A percentile compares a stretch with the other conserved stretches of the same genome.
These are phyloP conservation scores for Arthrinium phaeospermum DNA, from an alignment of 2,329 filamentous ascomycete genomes.

Conservation along the genomic window DNA sequence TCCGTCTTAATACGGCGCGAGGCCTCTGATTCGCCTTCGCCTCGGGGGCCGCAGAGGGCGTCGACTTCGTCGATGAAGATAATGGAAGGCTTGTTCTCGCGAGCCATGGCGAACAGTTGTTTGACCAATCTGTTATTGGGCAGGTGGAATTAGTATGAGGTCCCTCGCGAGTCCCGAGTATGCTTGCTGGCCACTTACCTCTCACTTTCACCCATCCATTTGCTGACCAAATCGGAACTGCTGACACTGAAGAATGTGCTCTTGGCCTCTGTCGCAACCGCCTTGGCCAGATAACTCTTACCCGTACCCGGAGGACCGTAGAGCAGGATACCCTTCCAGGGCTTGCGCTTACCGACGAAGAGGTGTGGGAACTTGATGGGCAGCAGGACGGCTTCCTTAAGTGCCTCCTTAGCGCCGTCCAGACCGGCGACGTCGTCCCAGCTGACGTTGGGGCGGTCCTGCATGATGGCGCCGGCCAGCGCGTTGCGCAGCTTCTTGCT, in stretches of 20 bases:
- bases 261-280: slow-evolving; percentile 96
- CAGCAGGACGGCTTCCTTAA: slow-evolving; percentile 97
- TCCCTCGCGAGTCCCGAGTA: not conserved
- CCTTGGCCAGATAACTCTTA: slow-evolving; percentile 97
- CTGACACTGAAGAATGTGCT: slow-evolving; percentile 99
- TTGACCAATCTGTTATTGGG: slow-evolving; percentile 76
- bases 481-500: slow-evolving; percentile 94
- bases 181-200: slow-evolving; percentile 59
- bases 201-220: slow-evolving; percentile 99
- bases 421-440: slow-evolving; percentile 98
- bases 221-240: slow-evolving; percentile 95
- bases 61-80: slow-evolving; percentile 99
- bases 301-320: slow-evolving; percentile 97
- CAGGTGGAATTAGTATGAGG: not conserved
- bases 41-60: slow-evolving; percentile 89
- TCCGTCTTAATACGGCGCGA: slow-evolving; percentile 98
- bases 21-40: slow-evolving; percentile 96
- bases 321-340: slow-evolving; percentile 96
- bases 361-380: slow-evolving; percentile 98
- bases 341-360: slow-evolving; percentile 94
- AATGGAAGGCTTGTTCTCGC: slow-evolving; percentile 97
- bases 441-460: slow-evolving; percentile 93
- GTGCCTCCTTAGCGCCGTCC: slow-evolving; percentile 90
- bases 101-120: slow-evolving; percentile 94
- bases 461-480: slow-evolving; percentile 87